phyloP scores from a whole-genome alignment of 177 flowering plant genomes.

The Tripterygium wilfordii region DNA sequence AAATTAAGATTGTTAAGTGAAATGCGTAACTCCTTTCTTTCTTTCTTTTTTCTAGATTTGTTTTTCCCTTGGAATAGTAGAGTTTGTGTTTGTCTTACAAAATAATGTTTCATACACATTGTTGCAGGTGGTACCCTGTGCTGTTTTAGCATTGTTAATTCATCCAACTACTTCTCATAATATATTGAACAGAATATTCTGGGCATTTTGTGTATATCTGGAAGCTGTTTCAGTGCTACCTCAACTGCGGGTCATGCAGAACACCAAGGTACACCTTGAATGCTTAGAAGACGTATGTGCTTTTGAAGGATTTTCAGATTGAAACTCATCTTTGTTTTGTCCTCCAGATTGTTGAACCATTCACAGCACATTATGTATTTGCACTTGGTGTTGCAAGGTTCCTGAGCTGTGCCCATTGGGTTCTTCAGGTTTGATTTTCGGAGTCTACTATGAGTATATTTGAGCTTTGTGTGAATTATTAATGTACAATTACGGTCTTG shows the following conservation, averaged over 20 bases:
- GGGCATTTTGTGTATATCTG: constrained; percentile 96
- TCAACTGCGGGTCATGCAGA: constrained; percentile 95
- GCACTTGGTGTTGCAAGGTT: constrained; percentile 96
- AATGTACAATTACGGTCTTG: no score
- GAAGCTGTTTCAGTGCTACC: constrained; percentile 97
- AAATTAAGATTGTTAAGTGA: no score
- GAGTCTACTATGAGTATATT: no score
- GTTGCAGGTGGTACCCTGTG: constrained; percentile 82
- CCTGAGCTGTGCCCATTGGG: constrained; percentile 99
- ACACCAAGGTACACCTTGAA: constrained; percentile 98
- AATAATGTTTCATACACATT: no score
- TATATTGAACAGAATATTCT: constrained; percentile 60
- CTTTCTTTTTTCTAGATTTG: no score
- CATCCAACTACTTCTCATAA: constrained; percentile 90
- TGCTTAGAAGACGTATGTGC: no score
- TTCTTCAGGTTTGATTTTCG: constrained; percentile 78
- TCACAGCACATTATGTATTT: constrained; percentile 98
- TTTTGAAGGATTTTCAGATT: neutral
- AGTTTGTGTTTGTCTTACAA: no score
- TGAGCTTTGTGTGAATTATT: no score
- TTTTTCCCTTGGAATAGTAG: no score
- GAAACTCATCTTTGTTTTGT: constrained; percentile 1
- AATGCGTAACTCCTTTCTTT: no score
- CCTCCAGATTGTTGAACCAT: constrained; percentile 95
- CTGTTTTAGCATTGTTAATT: constrained; percentile 56